phyloP scores from a whole-genome alignment of 2,329 filamentous ascomycete species.

The Trichoderma sp. region DNA sequence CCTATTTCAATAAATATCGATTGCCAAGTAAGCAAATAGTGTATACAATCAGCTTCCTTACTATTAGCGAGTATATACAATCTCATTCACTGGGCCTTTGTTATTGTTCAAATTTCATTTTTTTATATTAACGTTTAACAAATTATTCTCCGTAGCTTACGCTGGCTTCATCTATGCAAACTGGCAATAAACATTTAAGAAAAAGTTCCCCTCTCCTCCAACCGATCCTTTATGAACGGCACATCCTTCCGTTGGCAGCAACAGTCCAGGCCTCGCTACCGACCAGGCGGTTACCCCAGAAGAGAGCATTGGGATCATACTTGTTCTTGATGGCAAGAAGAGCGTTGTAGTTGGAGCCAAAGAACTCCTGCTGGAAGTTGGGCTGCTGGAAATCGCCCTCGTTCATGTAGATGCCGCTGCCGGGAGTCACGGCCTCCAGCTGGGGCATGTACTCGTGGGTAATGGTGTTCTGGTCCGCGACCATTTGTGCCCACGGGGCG shows the following conservation, averaged over 20 bases:
- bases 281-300: conserved; percentile 54
- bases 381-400: conserved; percentile 56
- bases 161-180: not conserved
- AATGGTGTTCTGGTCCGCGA: conserved; percentile 38
- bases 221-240: conserved; percentile 1
- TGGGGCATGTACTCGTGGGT: conserved; percentile 36
- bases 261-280: conserved; percentile 56
- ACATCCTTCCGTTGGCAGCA: conserved; percentile 34
- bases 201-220: not conserved
- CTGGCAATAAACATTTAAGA: not conserved
- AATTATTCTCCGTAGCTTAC: not conserved
- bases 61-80: not conserved
- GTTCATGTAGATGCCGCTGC: conserved; percentile 53
- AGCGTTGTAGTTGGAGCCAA: conserved; percentile 49
- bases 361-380: conserved; percentile 52
- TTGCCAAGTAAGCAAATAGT: not conserved
- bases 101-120: not conserved
- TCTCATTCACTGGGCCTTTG: not conserved
- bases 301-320: conserved; percentile 52
- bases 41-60: not conserved
- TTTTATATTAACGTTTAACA: not conserved
- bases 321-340: conserved; percentile 52
- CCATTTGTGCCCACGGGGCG: conserved; percentile 37
- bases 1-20: not conserved
- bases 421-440: conserved; percentile 40